Conservation (phyloP, 2,329 filamentous ascomycete species). For the Scytalidium lignicola region DNA sequence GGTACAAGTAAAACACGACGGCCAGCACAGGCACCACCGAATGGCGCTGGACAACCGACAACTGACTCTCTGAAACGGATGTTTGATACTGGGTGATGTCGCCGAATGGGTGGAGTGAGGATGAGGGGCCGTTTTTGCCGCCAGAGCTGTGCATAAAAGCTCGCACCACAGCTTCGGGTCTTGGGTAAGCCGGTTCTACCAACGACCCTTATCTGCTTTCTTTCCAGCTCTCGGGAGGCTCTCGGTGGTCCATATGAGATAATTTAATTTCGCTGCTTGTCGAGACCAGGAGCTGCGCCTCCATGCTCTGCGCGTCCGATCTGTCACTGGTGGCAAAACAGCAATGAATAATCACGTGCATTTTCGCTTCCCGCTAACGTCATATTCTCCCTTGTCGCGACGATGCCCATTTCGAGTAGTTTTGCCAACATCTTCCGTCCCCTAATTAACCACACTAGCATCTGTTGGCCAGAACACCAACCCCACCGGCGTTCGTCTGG, state of each 20-base stretch:
- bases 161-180: neutral
- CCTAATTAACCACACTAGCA: neutral
- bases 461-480: neutral
- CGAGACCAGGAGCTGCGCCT: neutral
- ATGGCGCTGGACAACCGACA: neutral
- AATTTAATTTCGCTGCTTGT: neutral
- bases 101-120: neutral
- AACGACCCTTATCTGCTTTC: too few species aligned
- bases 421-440: neutral
- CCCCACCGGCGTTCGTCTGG: neutral
- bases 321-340: neutral
- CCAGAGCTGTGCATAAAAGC: neutral
- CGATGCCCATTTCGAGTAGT: neutral
- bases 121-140: neutral
- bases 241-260: neutral
- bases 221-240: too few species aligned
- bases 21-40: neutral
- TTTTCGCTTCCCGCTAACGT: neutral
- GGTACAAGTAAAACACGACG: neutral
- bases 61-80: neutral
- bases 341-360: neutral
- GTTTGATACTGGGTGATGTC: neutral
- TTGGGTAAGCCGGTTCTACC: too few species aligned
- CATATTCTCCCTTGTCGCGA: neutral
- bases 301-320: neutral